phyloP scores from a whole-genome alignment of 805 yeast genomes.

The Torulaspora maleeae region DNA sequence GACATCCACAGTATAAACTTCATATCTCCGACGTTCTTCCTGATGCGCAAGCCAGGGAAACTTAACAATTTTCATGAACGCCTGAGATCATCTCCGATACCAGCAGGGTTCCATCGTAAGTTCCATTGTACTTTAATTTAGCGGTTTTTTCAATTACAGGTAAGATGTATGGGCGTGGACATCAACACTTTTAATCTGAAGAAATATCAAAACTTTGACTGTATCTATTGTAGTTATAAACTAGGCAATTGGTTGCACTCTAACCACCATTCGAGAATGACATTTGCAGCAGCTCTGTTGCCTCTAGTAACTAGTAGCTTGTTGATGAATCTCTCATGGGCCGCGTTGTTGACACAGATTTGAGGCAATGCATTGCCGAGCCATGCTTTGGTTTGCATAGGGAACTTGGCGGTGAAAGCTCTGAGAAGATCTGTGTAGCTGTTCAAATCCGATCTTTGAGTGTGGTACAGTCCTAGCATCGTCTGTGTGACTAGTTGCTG shows the following conservation, averaged over 20 bases:
- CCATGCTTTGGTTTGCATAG: conserved; percentile 49
- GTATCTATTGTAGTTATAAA: conserved; percentile 4
- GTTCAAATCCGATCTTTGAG: conserved; percentile 57
- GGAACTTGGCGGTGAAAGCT: conserved; percentile 46
- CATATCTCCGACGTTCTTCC: conserved; percentile 78
- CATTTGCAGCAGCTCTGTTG: conserved; percentile 52
- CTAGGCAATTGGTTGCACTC: conserved; percentile 46
- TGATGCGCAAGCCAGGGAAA: conserved; percentile 68
- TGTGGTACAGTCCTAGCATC: conserved; percentile 44
- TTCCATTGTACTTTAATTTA: not conserved
- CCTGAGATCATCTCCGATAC: not conserved
- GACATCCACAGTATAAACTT: conserved; percentile 77
- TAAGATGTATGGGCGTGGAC: conserved; percentile 11
- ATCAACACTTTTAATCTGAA: conserved; percentile 10
- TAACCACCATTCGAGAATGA: conserved; percentile 62
- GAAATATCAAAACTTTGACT: not conserved
- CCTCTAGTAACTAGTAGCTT: conserved; percentile 63
- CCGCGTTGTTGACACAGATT: conserved; percentile 27
- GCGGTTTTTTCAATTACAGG: not conserved
- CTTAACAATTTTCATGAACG: conserved; percentile 56
- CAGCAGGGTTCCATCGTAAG: not conserved
- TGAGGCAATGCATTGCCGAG: conserved; percentile 31
- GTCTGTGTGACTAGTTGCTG: conserved; percentile 31
- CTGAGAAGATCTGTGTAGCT: conserved; percentile 51
- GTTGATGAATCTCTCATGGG: conserved; percentile 46